Evolutionary conservation across 164 flowering plant species (phyloP).

Genomic region (Chloranthus sessilifolius): DNA sequence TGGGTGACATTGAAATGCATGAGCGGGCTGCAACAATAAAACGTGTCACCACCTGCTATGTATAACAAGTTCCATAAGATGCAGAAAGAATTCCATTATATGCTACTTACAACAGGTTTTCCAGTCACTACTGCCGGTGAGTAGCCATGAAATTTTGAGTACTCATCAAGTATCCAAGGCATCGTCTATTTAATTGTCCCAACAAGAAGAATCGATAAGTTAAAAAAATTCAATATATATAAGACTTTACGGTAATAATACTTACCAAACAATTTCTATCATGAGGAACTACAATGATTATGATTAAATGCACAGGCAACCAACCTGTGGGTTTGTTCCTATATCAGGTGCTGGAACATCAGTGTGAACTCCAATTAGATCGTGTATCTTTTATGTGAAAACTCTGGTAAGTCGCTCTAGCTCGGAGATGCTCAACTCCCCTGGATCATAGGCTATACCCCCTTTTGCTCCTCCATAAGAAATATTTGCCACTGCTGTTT

Average conservation of each 20-base stretch:
- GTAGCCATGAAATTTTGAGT: slow-evolving; percentile 94
- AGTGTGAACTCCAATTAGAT: slow-evolving; percentile 57
- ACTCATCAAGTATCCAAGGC: slow-evolving; percentile 98
- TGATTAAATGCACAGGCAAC: background rate
- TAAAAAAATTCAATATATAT: background rate
- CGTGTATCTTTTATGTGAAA: no score
- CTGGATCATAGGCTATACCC: no score
- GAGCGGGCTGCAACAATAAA: slow-evolving; percentile 59
- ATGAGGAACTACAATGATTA: background rate
- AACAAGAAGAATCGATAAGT: slow-evolving; percentile 9
- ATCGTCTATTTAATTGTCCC: slow-evolving; percentile 61
- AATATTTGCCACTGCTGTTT: no score
- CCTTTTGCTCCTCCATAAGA: no score
- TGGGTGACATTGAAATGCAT: slow-evolving; percentile 41
- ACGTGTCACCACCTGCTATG: no score
- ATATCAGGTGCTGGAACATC: slow-evolving; percentile 99
- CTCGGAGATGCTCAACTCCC: no score
- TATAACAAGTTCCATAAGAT: no score
- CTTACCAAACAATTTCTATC: no score
- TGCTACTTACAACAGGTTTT: slow-evolving; percentile 79
- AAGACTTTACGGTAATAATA: no score
- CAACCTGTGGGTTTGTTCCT: slow-evolving; percentile 95
- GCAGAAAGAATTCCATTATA: background rate
- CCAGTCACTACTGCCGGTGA: slow-evolving; percentile 98
- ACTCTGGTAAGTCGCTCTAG: no score